Conservation (phyloP, 805 yeast genomes). For the Wickerhamiella australiensis region DNA sequence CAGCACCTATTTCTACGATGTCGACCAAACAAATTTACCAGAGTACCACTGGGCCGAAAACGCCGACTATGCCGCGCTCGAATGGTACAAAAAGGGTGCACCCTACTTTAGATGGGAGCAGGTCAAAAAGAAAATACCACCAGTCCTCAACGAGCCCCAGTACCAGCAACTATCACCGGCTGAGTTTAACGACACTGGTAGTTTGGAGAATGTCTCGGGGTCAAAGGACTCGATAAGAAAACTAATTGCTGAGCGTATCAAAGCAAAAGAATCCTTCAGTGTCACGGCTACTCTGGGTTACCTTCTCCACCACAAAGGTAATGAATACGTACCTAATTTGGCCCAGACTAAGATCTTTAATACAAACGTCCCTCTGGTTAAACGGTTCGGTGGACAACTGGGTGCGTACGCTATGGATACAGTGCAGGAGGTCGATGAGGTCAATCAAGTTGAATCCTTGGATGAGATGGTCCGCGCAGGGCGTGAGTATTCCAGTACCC, state of each 20-base stretch:
- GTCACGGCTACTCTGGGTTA: conserved; percentile 27
- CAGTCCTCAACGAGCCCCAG: neutral
- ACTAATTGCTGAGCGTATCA: neutral
- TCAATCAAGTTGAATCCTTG: neutral
- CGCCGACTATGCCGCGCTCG: conserved; percentile 21
- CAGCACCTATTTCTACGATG: conserved; percentile 15
- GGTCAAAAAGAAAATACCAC: conserved; percentile 11
- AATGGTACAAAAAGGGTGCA: conserved; percentile 23
- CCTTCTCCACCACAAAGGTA: conserved; percentile 20
- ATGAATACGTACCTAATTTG: conserved; percentile 13
- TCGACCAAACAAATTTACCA: conserved; percentile 10
- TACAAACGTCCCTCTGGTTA: conserved; percentile 24
- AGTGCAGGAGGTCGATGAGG: conserved; percentile 15
- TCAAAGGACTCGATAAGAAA: neutral
- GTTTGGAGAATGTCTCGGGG: neutral
- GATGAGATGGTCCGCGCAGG: too few species aligned
- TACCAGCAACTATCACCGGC: neutral
- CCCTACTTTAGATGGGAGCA: conserved; percentile 22
- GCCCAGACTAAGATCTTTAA: conserved; percentile 20
- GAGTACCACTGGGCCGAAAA: conserved; percentile 14
- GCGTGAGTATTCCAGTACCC: neutral
- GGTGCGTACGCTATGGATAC: conserved; percentile 19
- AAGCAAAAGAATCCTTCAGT: conserved; percentile 5
- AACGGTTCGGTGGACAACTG: conserved; percentile 20
- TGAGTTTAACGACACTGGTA: neutral